Conservation (phyloP, 805 yeast species). For the Kuraishia hungarica region DNA sequence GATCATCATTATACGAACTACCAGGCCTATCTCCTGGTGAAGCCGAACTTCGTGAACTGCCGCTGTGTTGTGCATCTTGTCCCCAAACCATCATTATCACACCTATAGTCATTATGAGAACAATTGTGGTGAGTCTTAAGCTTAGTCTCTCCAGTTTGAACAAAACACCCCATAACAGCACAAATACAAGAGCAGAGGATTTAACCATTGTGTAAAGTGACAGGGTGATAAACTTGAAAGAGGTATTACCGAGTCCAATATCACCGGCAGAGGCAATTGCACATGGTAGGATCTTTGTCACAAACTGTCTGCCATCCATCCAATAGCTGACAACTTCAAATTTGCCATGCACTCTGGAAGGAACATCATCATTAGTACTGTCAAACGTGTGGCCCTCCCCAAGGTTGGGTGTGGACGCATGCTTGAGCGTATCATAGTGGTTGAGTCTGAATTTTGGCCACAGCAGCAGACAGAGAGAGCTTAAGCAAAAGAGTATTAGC, state of each 20-base stretch:
- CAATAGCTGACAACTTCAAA: constrained; percentile 7
- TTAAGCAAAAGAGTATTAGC: constrained; percentile 48
- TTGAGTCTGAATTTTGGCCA: constrained; percentile 42
- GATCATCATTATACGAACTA: constrained; percentile 2
- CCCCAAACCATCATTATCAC: constrained; percentile 81
- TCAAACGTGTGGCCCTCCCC: not conserved
- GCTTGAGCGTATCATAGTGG: not conserved
- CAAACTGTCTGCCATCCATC: constrained; percentile 30
- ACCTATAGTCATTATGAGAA: constrained; percentile 71
- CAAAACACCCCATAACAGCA: constrained; percentile 76
- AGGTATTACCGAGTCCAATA: constrained; percentile 85
- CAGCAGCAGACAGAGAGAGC: constrained; percentile 35
- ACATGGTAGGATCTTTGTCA: constrained; percentile 66
- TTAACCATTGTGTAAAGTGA: constrained; percentile 90
- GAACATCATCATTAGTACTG: not conserved
- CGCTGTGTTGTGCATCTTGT: constrained; percentile 20
- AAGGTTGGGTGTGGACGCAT: not conserved
- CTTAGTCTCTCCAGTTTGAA: constrained; percentile 72
- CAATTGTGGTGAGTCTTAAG: constrained; percentile 60
- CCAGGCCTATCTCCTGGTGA: constrained; percentile 5
- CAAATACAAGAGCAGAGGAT: constrained; percentile 83
- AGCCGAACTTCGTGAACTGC: not conserved
- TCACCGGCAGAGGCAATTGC: constrained; percentile 87
- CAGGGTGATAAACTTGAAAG: constrained; percentile 70
- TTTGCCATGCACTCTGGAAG: not conserved